Evolutionary conservation across 805 yeast genomes (phyloP), one percentile per base, ranked within the genome.

Genomic region (Nakazawaea peltata): DNA sequence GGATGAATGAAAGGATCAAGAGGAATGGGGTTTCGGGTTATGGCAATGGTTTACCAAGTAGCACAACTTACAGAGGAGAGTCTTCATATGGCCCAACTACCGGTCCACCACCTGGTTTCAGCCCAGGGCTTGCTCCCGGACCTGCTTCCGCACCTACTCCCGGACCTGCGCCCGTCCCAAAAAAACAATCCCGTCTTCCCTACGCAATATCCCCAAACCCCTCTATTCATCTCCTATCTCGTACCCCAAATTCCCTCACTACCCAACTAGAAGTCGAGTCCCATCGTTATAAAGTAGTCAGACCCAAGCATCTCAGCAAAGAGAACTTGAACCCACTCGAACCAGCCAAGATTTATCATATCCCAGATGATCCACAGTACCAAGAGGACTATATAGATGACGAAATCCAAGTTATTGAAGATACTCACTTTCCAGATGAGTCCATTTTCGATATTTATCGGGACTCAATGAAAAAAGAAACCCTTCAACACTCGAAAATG

Each of bases 261-360:
- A 44, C 50, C 4, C 58, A 56, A 32, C 28, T 53, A 8, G 61
- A 56, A 34, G 42, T 26, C 6, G 30, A 24, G 7, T 22, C 24
- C 15, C 37, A 29, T n/a, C 29, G 27, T 13, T 33, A 24, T 12
- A 11, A 15, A n/a, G 16, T 26, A 7, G 21, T 26, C n/a, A 29
- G 25, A 12, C 11, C n/a, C 2, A 28, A 30, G 14, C 19, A 30
- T 13, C n/a, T 9, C 7, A 26, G 34, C 4, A 30, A 30, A n/a
- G 31, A 18, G 4, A 30, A 29, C 3, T 34, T 48, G 15, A 28
- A 35, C 14, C 30, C 28, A 14, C 37, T 45, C 8, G 37, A 34
- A 22, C 41, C 37, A 14, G 19, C 29, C 2, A 19, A 28, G 9
- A 27, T 27, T 15, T 27, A 12, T 15, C 19, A 12, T 17, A 27